Percentiles rank a stretch among this genome's conserved stretches.
Evolutionary conservation across 2,329 filamentous ascomycete genomes (phyloP).

Genomic region (Diplocarpon rosae): DNA sequence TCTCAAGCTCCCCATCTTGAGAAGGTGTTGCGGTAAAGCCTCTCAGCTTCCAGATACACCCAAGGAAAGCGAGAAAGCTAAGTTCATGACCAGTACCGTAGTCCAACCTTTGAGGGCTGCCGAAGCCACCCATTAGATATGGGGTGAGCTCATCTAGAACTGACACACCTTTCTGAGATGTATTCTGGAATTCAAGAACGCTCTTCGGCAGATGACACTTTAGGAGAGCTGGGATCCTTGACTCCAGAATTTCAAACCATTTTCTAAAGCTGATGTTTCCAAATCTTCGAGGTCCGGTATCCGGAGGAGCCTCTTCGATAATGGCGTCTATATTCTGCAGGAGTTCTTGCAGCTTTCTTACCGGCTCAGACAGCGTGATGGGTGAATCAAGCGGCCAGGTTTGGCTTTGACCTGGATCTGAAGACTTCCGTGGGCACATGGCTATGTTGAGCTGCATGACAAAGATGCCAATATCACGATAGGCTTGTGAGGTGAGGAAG

Average conservation of each 20-base stretch:
- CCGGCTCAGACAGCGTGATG: slow-evolving; percentile 32
- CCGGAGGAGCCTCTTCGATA: slow-evolving; percentile 70
- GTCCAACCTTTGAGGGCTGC: slow-evolving; percentile 79
- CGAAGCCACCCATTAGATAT: slow-evolving; percentile 80
- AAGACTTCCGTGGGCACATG: slow-evolving; percentile 58
- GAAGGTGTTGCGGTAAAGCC: slow-evolving; percentile 51
- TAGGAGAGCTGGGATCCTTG: slow-evolving; percentile 45
- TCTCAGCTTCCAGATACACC: slow-evolving; percentile 80
- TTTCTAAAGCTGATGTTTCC: slow-evolving; percentile 84
- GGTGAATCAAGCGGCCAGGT: slow-evolving; percentile 38
- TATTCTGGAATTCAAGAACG: slow-evolving; percentile 26
- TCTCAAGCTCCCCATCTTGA: slow-evolving; percentile 49
- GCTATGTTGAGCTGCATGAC: slow-evolving; percentile 82
- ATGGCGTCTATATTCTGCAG: slow-evolving; percentile 53
- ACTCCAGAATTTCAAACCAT: slow-evolving; percentile 65
- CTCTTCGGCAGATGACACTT: slow-evolving; percentile 41
- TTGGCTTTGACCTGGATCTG: slow-evolving; percentile 33
- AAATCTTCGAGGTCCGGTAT: slow-evolving; percentile 77
- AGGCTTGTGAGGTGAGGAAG: slow-evolving; percentile 74
- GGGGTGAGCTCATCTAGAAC: slow-evolving; percentile 58
- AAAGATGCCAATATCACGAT: slow-evolving; percentile 78
- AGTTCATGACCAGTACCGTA: slow-evolving; percentile 96
- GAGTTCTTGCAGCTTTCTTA: slow-evolving; percentile 55
- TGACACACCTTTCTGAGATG: slow-evolving; percentile 27
- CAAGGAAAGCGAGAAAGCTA: slow-evolving; percentile 87